Percentiles rank a stretch among this genome's conserved stretches.
phyloP scores from a whole-genome alignment of 1,284 basidiomycete species.

The Papiliotrema terrestris region DNA sequence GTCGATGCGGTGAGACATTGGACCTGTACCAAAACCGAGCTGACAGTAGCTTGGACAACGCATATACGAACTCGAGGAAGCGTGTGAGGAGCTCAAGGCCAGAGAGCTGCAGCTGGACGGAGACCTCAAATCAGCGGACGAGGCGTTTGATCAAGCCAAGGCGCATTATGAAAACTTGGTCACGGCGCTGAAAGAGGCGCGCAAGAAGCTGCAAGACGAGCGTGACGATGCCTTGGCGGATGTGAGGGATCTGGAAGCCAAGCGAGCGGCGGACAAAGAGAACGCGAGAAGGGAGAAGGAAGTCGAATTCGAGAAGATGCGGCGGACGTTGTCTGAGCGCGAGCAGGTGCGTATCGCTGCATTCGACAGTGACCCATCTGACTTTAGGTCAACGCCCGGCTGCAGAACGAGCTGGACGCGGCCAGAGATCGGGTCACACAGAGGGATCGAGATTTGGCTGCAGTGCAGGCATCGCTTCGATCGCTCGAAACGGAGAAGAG shows the following conservation, averaged over 20 bases:
- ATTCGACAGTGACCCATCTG: not conserved
- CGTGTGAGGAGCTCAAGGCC: conserved; percentile 57
- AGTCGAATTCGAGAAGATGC: conserved; percentile 49
- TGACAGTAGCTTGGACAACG: conserved; percentile 38
- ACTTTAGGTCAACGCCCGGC: conserved; percentile 33
- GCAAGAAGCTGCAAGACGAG: conserved; percentile 46
- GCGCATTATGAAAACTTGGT: conserved; percentile 68
- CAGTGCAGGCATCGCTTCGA: conserved; percentile 70
- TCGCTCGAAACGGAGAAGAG: conserved; percentile 54
- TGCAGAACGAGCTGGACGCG: conserved; percentile 46
- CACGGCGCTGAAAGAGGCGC: conserved; percentile 72
- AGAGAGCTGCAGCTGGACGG: conserved; percentile 57
- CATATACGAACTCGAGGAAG: conserved; percentile 53
- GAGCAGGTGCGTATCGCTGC: conserved; percentile 34
- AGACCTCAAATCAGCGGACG: conserved; percentile 52
- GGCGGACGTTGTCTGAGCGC: conserved; percentile 45
- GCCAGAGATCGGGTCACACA: conserved; percentile 49
- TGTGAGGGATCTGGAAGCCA: conserved; percentile 55
- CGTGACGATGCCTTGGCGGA: conserved; percentile 66
- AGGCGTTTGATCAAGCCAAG: conserved; percentile 64
- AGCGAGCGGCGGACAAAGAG: conserved; percentile 34
- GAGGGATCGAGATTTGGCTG: conserved; percentile 60
- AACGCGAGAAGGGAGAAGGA: conserved; percentile 48
- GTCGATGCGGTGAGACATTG: conserved; percentile 58
- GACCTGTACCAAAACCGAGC: not conserved